Conservation (phyloP, 257 asterid genomes). For the Solanum tarijense region DNA sequence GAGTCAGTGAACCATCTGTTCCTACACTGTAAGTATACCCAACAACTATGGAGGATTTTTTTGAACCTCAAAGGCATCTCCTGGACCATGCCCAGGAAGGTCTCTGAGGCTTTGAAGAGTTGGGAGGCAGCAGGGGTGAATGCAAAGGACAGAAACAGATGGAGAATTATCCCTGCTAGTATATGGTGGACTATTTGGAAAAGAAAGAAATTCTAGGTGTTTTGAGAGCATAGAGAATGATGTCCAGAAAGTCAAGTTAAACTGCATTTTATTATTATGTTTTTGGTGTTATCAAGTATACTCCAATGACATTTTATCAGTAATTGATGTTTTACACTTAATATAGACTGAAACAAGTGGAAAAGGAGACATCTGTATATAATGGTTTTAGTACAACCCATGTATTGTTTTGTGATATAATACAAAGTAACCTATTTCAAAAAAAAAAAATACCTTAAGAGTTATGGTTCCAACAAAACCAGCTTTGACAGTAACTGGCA, state of each 20-base stretch:
- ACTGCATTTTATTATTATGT: background rate
- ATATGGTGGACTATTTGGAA: background rate
- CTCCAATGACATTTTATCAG: background rate
- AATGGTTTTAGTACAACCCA: background rate
- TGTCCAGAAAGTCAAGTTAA: background rate
- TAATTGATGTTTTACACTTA: background rate
- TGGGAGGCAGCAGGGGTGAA: background rate
- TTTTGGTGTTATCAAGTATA: background rate
- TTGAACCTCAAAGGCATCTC: background rate
- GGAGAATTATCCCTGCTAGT: background rate
- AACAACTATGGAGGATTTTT: background rate
- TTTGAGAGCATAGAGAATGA: background rate
- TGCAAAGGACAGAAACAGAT: background rate
- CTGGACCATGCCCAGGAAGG: background rate
- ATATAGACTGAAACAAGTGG: background rate
- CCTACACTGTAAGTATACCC: background rate
- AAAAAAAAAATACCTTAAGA: conserved; percentile 51
- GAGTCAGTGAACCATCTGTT: background rate
- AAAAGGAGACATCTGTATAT: background rate
- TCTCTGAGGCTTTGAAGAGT: background rate
- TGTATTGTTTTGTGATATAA: too few species aligned
- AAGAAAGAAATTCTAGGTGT: background rate
- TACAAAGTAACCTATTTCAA: too few species aligned
- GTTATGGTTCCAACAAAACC: conserved; percentile 94
- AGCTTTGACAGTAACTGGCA: conserved; percentile 91